phyloP scores from a whole-genome alignment of 75 land plant genomes.

The Pinus tabuliformis region DNA sequence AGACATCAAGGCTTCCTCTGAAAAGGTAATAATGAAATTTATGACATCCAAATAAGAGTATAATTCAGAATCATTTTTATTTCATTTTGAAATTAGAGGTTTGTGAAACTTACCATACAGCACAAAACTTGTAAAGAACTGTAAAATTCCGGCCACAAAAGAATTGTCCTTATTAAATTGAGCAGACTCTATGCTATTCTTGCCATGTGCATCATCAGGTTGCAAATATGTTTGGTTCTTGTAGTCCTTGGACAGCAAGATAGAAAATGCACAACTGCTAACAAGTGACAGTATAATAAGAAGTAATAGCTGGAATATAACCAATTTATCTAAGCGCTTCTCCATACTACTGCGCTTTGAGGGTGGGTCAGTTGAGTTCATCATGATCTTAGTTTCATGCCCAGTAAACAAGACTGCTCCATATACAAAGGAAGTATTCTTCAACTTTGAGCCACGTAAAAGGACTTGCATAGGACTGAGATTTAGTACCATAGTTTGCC shows the following conservation, averaged over 20 bases:
- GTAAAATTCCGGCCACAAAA: slow-evolving; percentile 20
- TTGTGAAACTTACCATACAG: slow-evolving; percentile 19
- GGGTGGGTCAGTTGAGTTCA: slow-evolving; percentile 29
- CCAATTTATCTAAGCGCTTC: slow-evolving; percentile 19
- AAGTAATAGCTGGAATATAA: slow-evolving; percentile 22
- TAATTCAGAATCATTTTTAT: neutral
- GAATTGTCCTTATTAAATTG: slow-evolving; percentile 15
- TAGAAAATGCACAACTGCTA: slow-evolving; percentile 18
- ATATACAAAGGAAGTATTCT: slow-evolving; percentile 68
- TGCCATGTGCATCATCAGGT: slow-evolving; percentile 15
- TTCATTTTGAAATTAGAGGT: neutral
- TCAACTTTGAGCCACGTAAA: slow-evolving; percentile 41
- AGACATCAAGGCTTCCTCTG: neutral
- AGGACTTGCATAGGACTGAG: slow-evolving; percentile 25
- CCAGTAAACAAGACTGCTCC: slow-evolving; percentile 58
- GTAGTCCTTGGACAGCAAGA: slow-evolving; percentile 4
- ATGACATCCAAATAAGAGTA: neutral
- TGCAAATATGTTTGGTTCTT: slow-evolving; percentile 13
- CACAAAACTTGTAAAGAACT: slow-evolving; percentile 24
- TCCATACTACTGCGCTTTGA: slow-evolving; percentile 34
- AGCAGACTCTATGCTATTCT: slow-evolving; percentile 4
- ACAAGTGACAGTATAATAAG: slow-evolving; percentile 19
- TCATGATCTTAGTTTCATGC: slow-evolving; percentile 30
- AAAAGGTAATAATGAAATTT: neutral
- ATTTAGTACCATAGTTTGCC: neutral